Base-by-base conservation (phyloP, 257 asterid species). In the Salvia hispanica region DNA sequence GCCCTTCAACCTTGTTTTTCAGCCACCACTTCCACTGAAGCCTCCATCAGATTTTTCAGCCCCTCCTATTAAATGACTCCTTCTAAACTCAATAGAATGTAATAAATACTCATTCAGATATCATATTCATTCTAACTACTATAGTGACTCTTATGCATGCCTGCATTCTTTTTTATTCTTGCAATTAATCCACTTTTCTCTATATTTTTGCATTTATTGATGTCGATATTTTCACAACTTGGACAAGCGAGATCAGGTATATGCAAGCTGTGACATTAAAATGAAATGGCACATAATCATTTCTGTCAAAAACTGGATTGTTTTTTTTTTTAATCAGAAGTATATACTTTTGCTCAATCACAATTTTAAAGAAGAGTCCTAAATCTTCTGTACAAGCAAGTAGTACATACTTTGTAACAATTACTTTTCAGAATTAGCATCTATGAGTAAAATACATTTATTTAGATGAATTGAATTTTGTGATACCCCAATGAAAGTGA, bases 1-100 rank as follows among this genome's bases (percentile, higher is more conserved):
- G 73, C 56, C 39, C 55, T 71, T 73, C 16, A 67, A 57, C 67
- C 77, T 82, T 59, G 62, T 36, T 77, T 82, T 57, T 60, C 61
- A 77, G 76, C 90, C 87, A 84, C 81, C 80, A 44, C 72, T 78
- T 73, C 71, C 60, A 77, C 54, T 58, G 3, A 8, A 9, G 40
- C 31, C 31, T 25, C 31, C 31, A 1, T 25, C 31, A 25, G 31
- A 25, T 0, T 25, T 25, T 25, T 25, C 31, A 25, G 31, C 47
- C 59, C 39, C 68, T 61, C 58, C 37, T 40, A 75, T 18, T 75
- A 16, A 75, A 56, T 75, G 72, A 4, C 31, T 9, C 31, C 31
- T 25, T 25, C 63, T 62, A 2, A 14, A 37, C 46, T 44, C 16
- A 40, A 64, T 33, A 57, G 67, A 39, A 71, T 50, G 34, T 58